These are phyloP conservation scores for Lophiostoma macrostomum DNA, from an alignment of 495 filamentous ascomycete species.

Conservation along the genomic window DNA sequence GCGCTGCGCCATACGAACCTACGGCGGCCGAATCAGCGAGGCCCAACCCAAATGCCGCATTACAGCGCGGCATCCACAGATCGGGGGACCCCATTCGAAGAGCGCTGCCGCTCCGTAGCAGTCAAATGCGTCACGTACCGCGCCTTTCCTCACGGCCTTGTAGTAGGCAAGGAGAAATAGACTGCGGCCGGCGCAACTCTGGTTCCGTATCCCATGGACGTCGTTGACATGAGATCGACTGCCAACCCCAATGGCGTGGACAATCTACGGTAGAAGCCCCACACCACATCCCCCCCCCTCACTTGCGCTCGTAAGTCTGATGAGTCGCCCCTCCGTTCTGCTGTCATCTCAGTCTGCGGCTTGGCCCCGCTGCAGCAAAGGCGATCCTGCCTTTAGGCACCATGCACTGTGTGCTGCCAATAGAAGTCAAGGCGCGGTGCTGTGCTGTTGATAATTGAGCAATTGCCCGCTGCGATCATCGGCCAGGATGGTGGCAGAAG, in stretches of 20 bases:
- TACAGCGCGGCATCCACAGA: not conserved
- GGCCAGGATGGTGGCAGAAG: slow-evolving; percentile 26
- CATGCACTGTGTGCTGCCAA: not conserved
- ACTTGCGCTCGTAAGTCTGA: not conserved
- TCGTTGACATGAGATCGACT: too few relatives aligned
- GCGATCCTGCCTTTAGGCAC: slow-evolving; percentile 29
- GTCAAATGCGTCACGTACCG: too few relatives aligned
- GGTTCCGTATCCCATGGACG: too few relatives aligned
- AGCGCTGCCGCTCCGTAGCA: too few relatives aligned
- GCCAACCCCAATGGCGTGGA: too few relatives aligned
- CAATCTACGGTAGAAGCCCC: too few relatives aligned
- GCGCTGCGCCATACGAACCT: slow-evolving; percentile 11
- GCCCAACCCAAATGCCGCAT: slow-evolving; percentile 13
- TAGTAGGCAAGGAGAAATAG: too few relatives aligned
- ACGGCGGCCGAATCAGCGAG: not conserved
- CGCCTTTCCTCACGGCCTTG: too few relatives aligned
- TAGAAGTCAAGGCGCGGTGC: slow-evolving; percentile 4
- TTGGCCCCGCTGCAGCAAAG: slow-evolving; percentile 16
- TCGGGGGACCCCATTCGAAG: slow-evolving; percentile 3
- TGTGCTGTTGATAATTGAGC: slow-evolving; percentile 16
- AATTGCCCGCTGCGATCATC: slow-evolving; percentile 27
- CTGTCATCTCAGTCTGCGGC: slow-evolving; percentile 6
- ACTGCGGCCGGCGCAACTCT: too few relatives aligned
- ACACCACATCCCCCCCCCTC: slow-evolving; percentile 7
- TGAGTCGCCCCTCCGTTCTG: not conserved